A percentile compares a stretch with the other conserved stretches of the same genome.
These are phyloP conservation scores for Colletotrichum tanaceti DNA, from an alignment of 2,329 filamentous ascomycete species.

Conservation along the genomic window DNA sequence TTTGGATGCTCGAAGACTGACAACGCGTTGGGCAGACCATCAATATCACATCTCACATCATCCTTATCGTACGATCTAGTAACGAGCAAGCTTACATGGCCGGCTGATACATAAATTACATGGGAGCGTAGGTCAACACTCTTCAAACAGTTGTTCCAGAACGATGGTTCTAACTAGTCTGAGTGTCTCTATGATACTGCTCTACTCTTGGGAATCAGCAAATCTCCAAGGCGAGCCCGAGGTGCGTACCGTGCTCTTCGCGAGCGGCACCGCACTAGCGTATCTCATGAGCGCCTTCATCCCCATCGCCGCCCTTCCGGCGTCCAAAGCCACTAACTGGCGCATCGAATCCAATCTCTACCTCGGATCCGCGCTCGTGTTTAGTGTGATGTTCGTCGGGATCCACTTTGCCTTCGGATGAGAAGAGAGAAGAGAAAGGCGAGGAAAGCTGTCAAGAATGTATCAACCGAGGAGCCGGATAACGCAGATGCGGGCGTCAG, in stretches of 20 bases:
- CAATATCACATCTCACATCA: slow-evolving; percentile 29
- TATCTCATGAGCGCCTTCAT: slow-evolving; percentile 36
- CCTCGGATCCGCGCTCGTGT: slow-evolving; percentile 20
- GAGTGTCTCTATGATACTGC: slow-evolving; percentile 29
- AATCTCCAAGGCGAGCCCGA: slow-evolving; percentile 27
- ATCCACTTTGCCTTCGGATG: slow-evolving; percentile 33
- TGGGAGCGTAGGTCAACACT: slow-evolving; percentile 18
- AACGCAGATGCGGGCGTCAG: slow-evolving; percentile 20
- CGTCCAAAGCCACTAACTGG: slow-evolving; percentile 23
- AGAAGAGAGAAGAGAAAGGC: slow-evolving; percentile 26
- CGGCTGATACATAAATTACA: slow-evolving; percentile 37
- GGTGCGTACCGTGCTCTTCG: slow-evolving; percentile 33
- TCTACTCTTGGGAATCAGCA: slow-evolving; percentile 27
- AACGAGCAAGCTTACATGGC: slow-evolving; percentile 32
- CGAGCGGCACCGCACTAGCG: slow-evolving; percentile 20
- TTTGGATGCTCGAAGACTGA: background rate
- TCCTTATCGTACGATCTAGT: slow-evolving; percentile 22
- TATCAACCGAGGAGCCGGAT: slow-evolving; percentile 11
- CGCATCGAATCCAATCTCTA: slow-evolving; percentile 27
- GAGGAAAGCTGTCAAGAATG: slow-evolving; percentile 23
- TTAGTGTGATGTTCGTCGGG: slow-evolving; percentile 17
- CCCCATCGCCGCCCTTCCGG: slow-evolving; percentile 27
- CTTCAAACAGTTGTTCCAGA: fast-evolving
- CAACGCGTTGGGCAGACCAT: slow-evolving; percentile 2
- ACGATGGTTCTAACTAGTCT: background rate